Percentiles rank a stretch among this genome's conserved stretches.
Evolutionary conservation across 2,329 filamentous ascomycete genomes (phyloP).

Genomic region (Triangularia verruculosa): DNA sequence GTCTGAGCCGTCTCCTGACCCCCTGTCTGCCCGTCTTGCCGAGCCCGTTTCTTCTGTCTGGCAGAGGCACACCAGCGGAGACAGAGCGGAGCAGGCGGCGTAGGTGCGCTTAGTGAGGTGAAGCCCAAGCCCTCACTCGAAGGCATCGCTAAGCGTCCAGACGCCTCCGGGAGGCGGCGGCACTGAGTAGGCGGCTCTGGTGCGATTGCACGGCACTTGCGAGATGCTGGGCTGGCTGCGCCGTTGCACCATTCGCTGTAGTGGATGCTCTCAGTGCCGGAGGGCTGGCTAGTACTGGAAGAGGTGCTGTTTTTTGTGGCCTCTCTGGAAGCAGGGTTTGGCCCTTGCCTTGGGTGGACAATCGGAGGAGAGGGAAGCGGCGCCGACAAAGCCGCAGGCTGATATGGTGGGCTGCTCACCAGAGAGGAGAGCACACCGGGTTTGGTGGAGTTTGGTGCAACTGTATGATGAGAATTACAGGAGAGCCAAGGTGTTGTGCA

Average conservation of each 20-base stretch:
- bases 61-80: constrained; percentile 14
- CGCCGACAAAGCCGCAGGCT: constrained; percentile 49
- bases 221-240: constrained; percentile 16
- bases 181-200: constrained; percentile 11
- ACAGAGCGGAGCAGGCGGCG: constrained; percentile 12
- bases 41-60: constrained; percentile 10
- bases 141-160: constrained; percentile 2
- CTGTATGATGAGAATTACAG: constrained; percentile 22
- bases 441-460: constrained; percentile 26
- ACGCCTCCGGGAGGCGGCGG: constrained; percentile 4
- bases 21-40: constrained; percentile 7
- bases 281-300: constrained; percentile 16
- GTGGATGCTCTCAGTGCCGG: constrained; percentile 24
- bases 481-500: constrained; percentile 27
- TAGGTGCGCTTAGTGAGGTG: constrained; percentile 11
- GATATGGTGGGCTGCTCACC: constrained; percentile 38
- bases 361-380: constrained; percentile 38
- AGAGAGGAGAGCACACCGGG: constrained; percentile 21
- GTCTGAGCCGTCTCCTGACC: constrained; percentile 3
- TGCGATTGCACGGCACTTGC: constrained; percentile 25
- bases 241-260: constrained; percentile 19
- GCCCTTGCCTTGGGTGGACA: constrained; percentile 5
- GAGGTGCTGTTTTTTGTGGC: constrained; percentile 18
- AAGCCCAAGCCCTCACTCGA: no score
- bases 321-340: constrained; percentile 13